Evolutionary conservation across 1,284 basidiomycete genomes (phyloP).

Genomic region (Moesziomyces antarcticus): DNA sequence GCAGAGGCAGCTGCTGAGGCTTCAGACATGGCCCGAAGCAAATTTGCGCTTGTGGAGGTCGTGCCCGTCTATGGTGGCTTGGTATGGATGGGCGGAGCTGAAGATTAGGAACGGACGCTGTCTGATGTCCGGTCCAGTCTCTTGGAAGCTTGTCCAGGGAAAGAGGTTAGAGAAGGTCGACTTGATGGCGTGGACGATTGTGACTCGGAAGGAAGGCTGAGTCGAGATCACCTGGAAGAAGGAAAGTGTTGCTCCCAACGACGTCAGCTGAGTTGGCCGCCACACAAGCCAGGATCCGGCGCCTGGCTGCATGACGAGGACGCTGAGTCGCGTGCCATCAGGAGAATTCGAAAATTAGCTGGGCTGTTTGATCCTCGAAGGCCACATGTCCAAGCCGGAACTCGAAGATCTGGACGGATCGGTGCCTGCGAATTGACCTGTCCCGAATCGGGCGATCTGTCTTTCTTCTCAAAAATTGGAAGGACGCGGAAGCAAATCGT

Average conservation of each 20-base stretch:
- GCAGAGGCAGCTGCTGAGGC: conserved; percentile 14
- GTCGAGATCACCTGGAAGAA: neutral
- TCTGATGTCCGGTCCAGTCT: no score
- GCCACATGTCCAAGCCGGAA: no score
- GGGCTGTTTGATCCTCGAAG: no score
- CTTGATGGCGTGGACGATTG: neutral
- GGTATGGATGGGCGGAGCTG: neutral
- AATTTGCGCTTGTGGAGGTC: no score
- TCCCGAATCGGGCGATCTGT: neutral
- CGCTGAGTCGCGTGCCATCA: conserved; percentile 25
- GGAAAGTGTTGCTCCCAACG: neutral
- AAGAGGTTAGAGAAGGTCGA: no score
- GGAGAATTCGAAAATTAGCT: neutral
- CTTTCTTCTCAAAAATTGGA: conserved; percentile 9
- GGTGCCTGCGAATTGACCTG: neutral
- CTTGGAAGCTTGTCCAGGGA: neutral
- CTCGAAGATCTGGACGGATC: neutral
- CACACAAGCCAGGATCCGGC: neutral
- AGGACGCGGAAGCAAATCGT: conserved; percentile 21
- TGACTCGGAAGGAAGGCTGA: conserved; percentile 2
- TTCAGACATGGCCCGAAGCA: conserved; percentile 11
- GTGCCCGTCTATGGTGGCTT: neutral
- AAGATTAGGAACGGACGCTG: neutral
- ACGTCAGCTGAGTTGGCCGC: conserved; percentile 2
- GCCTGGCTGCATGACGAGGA: neutral